Evolutionary conservation across 805 yeast species (phyloP), one percentile per base, ranked within the genome.

Genomic region (Saturnispora sekii): DNA sequence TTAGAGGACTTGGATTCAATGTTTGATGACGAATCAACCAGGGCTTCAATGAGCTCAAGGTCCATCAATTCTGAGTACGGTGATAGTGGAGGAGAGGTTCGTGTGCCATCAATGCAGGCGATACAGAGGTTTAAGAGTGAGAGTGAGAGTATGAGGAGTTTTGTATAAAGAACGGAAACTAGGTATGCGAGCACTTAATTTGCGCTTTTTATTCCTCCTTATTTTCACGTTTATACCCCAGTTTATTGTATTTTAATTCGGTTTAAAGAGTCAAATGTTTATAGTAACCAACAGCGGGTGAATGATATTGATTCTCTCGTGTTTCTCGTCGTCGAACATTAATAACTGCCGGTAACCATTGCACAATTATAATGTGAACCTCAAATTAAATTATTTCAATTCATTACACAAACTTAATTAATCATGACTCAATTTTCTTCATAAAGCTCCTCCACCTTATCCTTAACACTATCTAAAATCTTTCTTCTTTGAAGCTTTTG

Each of bases 401-500:
- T 21, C 26, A 21, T 21, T 21, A 21, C 26, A 21, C 26, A 21
- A 21, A 21, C 4, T 21, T 21, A 21, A 21, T 21, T 21, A 11
- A 10, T n/a, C 8, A 11, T 28, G 10, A 7, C 10, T 33, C 7
- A 32, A 21, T 53, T 52, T 11, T 45, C 52, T 28, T 52, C 54
- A 53, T 85, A 89, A 32, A 86, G 74, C 48, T 67, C 69, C 49
- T 84, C 84, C 56, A 93, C 84, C 40, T 72, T 75, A 32, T 72
- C 72, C 64, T 80, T 64, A 60, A 81, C 84, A 49, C 80, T 76
- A 30, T 72, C 76, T 54, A 86, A 68, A 59, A 93, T 93, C 71
- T 84, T 84, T 72, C 76, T 84, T 72, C 98, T 83, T 72, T 90
- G 96, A 58, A 93, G 74, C 68, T 93, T 93, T 67, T 89, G 97